Evolutionary conservation across 129 eudicot species (phyloP).

Genomic region (Logfia minima): DNA sequence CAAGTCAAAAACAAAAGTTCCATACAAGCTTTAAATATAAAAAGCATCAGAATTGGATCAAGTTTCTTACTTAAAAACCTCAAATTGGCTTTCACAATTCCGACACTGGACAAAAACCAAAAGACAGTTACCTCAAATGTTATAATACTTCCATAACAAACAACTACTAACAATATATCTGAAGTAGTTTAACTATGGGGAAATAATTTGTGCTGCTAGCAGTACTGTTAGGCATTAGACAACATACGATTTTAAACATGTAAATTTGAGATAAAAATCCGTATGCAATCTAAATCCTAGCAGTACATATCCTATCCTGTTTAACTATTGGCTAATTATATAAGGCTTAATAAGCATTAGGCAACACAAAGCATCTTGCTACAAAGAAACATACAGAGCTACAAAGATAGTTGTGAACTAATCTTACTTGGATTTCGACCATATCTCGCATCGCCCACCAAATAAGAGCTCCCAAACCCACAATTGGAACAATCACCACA

Average conservation of each 20-base stretch:
- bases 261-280: no score
- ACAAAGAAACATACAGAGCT: constrained; percentile 10
- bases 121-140: constrained; percentile 5
- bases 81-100: constrained; percentile 78
- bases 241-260: no score
- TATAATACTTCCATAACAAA: constrained; percentile 7
- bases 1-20: constrained; percentile 11
- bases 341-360: not conserved
- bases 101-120: constrained; percentile 71
- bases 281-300: no score
- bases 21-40: not conserved
- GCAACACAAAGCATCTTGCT: not conserved
- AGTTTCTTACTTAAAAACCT: constrained; percentile 73
- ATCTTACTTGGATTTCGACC: constrained; percentile 71
- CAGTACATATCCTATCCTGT: no score
- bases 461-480: constrained; percentile 86
- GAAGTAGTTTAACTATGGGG: not conserved
- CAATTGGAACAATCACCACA: constrained; percentile 71
- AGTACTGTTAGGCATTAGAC: no score
- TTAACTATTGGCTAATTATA: no score
- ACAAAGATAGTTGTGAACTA: not conserved
- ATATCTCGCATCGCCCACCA: constrained; percentile 96
- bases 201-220: not conserved
- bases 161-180: constrained; percentile 1
- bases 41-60: constrained; percentile 5